Conservation (phyloP, 2,329 filamentous ascomycete genomes). For the Cladosporium sp. region DNA sequence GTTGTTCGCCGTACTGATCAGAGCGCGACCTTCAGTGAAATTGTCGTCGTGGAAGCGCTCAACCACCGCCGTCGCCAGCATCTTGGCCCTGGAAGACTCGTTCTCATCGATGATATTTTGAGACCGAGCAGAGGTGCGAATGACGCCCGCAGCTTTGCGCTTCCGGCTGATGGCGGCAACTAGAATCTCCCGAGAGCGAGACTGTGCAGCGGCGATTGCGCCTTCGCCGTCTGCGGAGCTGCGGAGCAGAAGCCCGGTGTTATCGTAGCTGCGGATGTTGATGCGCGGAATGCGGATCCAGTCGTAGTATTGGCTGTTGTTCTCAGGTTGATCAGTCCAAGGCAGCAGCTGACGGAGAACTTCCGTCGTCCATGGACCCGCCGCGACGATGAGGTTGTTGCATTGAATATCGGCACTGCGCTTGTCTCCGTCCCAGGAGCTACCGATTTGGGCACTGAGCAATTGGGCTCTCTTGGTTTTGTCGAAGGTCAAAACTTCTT, state of each 20-base stretch:
- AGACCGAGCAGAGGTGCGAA: too few species aligned
- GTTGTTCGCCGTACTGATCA: slow-evolving; percentile 11
- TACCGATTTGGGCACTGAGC: slow-evolving; percentile 8
- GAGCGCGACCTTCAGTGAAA: background rate
- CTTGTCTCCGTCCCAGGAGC: background rate
- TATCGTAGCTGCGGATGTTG: background rate
- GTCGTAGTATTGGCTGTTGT: background rate
- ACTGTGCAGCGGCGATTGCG: background rate
- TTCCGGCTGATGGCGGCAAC: background rate
- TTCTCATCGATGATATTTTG: too few species aligned
- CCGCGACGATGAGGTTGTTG: slow-evolving; percentile 20
- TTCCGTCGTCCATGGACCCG: slow-evolving; percentile 17
- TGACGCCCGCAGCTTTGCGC: too few species aligned
- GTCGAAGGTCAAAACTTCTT: slow-evolving; percentile 6
- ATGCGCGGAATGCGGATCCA: background rate
- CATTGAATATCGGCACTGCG: slow-evolving; percentile 11
- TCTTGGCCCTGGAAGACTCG: too few species aligned
- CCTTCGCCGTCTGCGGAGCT: background rate
- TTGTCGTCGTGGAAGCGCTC: background rate
- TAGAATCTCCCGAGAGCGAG: background rate
- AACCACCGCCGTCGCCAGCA: too few species aligned
- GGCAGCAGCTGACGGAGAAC: slow-evolving; percentile 12
- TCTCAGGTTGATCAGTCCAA: background rate
- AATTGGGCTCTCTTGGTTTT: background rate
- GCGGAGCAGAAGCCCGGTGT: background rate